Evolutionary conservation across 108 stramenopile species (phyloP).

Genomic region (Discostella pseudostelligera): DNA sequence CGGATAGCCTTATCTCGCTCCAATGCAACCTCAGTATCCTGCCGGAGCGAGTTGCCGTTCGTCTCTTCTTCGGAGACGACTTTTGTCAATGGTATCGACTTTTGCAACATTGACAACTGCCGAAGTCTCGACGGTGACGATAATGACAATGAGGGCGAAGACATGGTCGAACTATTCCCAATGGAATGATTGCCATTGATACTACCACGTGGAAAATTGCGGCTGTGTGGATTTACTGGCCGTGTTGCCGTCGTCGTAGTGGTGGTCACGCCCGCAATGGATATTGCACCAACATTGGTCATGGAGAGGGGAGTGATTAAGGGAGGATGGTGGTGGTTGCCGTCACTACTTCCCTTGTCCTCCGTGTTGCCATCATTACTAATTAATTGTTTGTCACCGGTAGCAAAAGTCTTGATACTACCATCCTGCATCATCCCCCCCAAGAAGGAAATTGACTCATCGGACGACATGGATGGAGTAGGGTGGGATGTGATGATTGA

Average conservation of each 20-base stretch:
- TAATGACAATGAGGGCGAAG: not conserved
- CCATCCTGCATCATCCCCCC: not conserved
- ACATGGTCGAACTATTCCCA: not conserved
- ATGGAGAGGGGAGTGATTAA: not conserved
- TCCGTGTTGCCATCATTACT: not conserved
- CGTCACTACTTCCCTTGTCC: not conserved
- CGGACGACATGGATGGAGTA: conserved; percentile 14
- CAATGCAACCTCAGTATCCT: not conserved
- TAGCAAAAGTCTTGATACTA: too few species aligned
- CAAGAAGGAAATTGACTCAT: conserved; percentile 14
- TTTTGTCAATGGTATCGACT: too few species aligned
- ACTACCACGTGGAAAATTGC: not conserved
- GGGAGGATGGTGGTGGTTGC: not conserved
- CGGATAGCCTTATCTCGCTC: not conserved
- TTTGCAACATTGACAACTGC: too few species aligned
- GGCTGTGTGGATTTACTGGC: not conserved
- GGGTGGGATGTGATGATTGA: conserved; percentile 26
- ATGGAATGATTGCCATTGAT: not conserved
- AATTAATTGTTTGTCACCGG: not conserved
- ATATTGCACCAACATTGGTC: not conserved
- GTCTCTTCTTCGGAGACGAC: not conserved
- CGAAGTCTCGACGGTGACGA: too few species aligned
- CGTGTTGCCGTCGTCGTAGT: not conserved
- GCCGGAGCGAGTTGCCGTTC: not conserved
- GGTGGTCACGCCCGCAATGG: not conserved